Evolutionary conservation across 75 land plant species (phyloP), one percentile per base, ranked within the genome.

Genomic region (Adiantum capillusveneris): DNA sequence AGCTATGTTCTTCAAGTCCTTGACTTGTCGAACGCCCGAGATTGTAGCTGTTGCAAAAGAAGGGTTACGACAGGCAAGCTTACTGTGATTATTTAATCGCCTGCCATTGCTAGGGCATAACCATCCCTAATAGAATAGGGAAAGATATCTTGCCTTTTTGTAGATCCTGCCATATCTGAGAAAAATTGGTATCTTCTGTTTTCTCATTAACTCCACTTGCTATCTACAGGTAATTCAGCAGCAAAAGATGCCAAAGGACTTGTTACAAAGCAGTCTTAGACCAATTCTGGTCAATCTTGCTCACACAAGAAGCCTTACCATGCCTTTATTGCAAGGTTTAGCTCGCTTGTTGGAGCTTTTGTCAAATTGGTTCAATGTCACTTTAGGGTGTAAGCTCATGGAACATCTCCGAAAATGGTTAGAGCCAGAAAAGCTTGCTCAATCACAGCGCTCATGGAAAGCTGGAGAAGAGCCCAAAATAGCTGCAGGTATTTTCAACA

Each of bases 351-450:
- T 95, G 58, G 99, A 95, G 72, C 93, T 95, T 58, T 65, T 95
- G 13, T 90, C 99, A n/a, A 87, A 79, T 63, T 95, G 99, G 99
- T 95, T 95, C 75, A 95, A 95, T 75, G 99, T 95, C 31, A 84
- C 88, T 31, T 70, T 95, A 61, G 99, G 99, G 53, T 79, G 74
- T 11, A 95, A 95, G 64, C 79, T 95, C 58, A 58, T 95, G 72
- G 99, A 95, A 57, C 99, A 95, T 67, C 73, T 95, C 19, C 91
- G 83, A 63, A 95, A 87, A 74, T 95, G 97, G 97, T 67, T 87
- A 41, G 99, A 95, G 64, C 99, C 97, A n/a, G 99, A 95, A 44
- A 95, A 95, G 55, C 93, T 95, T 66, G 92, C 89, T 22, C 84
- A 79, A 56, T 68, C 70, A 59, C 90, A 84, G 64, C 91, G 87